Percentiles rank a stretch among this genome's conserved stretches.
phyloP scores from a whole-genome alignment of 2,329 filamentous ascomycete genomes.

The Diaporthe eres region DNA sequence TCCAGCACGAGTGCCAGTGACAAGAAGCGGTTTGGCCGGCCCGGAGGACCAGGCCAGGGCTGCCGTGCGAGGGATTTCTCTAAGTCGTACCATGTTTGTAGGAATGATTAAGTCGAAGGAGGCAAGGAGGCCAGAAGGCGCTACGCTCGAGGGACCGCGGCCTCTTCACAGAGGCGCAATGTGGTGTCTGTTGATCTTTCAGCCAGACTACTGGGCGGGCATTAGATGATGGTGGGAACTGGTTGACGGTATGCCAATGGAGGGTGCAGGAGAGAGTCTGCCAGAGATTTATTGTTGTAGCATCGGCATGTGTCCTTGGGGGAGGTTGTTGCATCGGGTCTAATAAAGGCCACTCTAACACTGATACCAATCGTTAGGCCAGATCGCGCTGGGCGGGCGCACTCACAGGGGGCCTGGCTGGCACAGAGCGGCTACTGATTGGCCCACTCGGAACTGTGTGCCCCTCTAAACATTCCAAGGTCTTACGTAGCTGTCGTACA shows the following conservation, averaged over 20 bases:
- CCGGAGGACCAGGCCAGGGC: constrained; percentile 97
- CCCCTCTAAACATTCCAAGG: constrained; percentile 28
- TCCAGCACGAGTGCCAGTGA: constrained; percentile 93
- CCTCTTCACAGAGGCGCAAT: constrained; percentile 36
- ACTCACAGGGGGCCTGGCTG: constrained; percentile 37
- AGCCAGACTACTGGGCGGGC: constrained; percentile 24
- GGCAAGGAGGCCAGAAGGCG: constrained; percentile 10
- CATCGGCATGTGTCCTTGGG: constrained; percentile 22
- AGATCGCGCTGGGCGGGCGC: constrained; percentile 46
- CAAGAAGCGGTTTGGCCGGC: constrained; percentile 82
- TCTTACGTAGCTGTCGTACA: constrained; percentile 30
- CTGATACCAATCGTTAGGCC: constrained; percentile 44
- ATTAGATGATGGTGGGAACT: constrained; percentile 31
- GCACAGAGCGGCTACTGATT: constrained; percentile 14
- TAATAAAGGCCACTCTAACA: constrained; percentile 37
- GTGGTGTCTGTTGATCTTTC: constrained; percentile 23
- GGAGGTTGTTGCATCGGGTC: constrained; percentile 19
- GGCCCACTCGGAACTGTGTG: constrained; percentile 34
- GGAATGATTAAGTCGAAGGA: constrained; percentile 18
- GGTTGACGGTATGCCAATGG: constrained; percentile 18
- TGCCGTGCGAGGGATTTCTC: constrained; percentile 96
- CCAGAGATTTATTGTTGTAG: constrained; percentile 30
- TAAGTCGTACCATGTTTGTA: constrained; percentile 87
- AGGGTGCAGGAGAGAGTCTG: constrained; percentile 35
- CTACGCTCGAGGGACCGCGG: constrained; percentile 29